Conservation (phyloP, 768 basidiomycete genomes). For the Suillus decipiens region DNA sequence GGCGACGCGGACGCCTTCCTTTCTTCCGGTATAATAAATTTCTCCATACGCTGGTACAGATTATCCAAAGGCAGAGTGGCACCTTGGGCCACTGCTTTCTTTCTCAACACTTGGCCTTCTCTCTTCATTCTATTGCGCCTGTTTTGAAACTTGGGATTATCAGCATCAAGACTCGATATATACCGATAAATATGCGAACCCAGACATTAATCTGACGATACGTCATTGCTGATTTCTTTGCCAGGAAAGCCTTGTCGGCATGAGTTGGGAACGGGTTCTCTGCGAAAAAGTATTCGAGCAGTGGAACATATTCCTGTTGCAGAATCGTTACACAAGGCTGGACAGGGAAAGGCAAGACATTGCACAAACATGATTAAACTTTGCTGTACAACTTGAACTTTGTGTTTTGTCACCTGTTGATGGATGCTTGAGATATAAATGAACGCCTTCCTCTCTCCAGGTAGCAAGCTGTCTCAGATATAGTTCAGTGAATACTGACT, state of each 20-base stretch:
- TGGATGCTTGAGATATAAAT: neutral
- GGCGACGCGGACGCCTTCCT: constrained; percentile 9
- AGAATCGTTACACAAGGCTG: neutral
- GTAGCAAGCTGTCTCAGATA: neutral
- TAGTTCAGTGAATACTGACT: neutral
- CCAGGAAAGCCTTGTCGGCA: constrained; percentile 41
- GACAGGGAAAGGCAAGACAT: rapidly evolving
- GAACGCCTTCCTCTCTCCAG: neutral
- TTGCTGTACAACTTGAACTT: rapidly evolving
- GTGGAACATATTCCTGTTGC: constrained; percentile 45
- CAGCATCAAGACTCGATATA: neutral
- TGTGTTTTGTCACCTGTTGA: neutral
- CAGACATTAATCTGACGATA: constrained; percentile 55
- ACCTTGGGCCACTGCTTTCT: constrained; percentile 19
- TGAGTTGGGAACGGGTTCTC: constrained; percentile 48
- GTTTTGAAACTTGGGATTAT: constrained; percentile 50
- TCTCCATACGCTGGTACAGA: constrained; percentile 30
- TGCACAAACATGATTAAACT: neutral
- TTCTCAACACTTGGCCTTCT: constrained; percentile 36
- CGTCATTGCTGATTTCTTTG: constrained; percentile 45
- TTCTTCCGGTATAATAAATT: constrained; percentile 23
- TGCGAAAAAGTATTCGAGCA: constrained; percentile 49
- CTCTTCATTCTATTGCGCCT: constrained; percentile 34
- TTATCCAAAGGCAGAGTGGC: constrained; percentile 25
- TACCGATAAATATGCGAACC: constrained; percentile 34